Evolutionary conservation across 331 rosid species (phyloP).

Genomic region (Cydonia oblonga): DNA sequence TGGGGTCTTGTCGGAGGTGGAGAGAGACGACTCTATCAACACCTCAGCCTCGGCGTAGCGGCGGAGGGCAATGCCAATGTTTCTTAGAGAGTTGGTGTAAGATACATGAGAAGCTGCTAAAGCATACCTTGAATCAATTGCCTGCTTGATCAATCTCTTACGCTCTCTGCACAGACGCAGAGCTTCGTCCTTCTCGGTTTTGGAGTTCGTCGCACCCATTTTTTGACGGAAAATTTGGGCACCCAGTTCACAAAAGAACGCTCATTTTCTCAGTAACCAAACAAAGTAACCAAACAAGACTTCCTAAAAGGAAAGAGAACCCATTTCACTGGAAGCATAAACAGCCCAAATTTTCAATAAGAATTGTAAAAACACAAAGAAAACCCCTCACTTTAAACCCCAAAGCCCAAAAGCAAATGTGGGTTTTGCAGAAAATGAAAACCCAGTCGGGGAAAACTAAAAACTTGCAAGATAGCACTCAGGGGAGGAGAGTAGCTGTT

Average conservation of each 20-base stretch:
- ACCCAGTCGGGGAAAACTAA: not conserved
- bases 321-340: not conserved
- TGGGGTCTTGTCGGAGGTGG: constrained; percentile 77
- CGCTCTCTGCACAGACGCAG: constrained; percentile 67
- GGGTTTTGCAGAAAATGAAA: constrained; percentile 14
- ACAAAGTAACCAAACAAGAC: constrained; percentile 1
- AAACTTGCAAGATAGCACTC: no score
- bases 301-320: not conserved
- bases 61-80: constrained; percentile 68
- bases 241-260: constrained; percentile 20
- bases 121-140: constrained; percentile 76
- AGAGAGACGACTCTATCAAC: constrained; percentile 62
- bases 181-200: constrained; percentile 61
- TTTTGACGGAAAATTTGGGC: not conserved
- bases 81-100: constrained; percentile 58
- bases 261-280: constrained; percentile 8
- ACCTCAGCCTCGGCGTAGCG: constrained; percentile 82
- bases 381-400: constrained; percentile 8
- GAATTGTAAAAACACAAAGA: not conserved
- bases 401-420: constrained; percentile 8
- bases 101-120: constrained; percentile 84
- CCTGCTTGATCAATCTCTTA: constrained; percentile 61
- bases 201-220: constrained; percentile 81
- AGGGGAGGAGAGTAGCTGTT: not conserved
- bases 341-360: not conserved